Conservation (phyloP, 2,329 filamentous ascomycete genomes). For the Trichoderma simmonsii region DNA sequence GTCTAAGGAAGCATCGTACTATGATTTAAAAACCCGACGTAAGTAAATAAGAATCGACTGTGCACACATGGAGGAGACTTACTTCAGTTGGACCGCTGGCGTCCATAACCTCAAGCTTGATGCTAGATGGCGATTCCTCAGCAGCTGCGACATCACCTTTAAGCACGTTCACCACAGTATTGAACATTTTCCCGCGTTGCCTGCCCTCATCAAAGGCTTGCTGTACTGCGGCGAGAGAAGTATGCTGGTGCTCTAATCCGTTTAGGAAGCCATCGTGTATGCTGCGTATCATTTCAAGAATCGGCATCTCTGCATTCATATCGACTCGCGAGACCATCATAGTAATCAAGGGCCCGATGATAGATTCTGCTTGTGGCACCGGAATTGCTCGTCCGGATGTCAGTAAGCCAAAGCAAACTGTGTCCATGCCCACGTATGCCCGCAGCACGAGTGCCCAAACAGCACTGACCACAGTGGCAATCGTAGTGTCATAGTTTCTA, state of each 20-base stretch:
- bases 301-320: not conserved
- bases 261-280: not conserved
- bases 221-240: not conserved
- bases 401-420: not conserved
- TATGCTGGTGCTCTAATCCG: not conserved
- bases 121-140: not conserved
- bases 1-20: not conserved
- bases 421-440: not conserved
- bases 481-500: not conserved
- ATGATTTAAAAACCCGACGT: not conserved
- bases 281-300: not conserved
- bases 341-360: not conserved
- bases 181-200: not conserved
- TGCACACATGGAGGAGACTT: not conserved
- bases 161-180: not conserved
- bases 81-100: not conserved
- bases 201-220: not conserved
- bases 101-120: not conserved
- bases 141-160: not conserved
- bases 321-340: not conserved
- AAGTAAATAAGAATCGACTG: not conserved
- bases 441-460: not conserved
- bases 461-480: not conserved
- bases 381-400: not conserved
- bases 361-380: not conserved